Evolutionary conservation across 2,329 filamentous ascomycete genomes (phyloP).

Genomic region (Penicillium sp.): DNA sequence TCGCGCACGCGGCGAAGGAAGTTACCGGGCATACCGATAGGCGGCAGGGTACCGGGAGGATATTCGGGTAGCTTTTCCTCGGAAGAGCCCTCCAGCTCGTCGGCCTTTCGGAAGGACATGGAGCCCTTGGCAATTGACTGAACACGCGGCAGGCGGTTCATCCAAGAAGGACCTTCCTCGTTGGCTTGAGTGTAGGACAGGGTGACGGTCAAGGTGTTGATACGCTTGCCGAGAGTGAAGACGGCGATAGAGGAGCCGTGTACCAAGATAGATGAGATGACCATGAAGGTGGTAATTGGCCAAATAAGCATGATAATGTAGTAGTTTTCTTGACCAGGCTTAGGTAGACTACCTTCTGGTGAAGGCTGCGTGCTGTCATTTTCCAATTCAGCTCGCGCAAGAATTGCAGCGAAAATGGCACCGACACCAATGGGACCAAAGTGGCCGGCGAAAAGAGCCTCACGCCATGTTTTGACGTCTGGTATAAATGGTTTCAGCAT

Average conservation of each 20-base stretch:
- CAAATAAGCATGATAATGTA: slow-evolving; percentile 82
- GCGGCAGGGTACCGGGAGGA: slow-evolving; percentile 69
- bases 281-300: slow-evolving; percentile 92
- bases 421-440: slow-evolving; percentile 97
- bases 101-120: slow-evolving; percentile 70
- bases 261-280: slow-evolving; percentile 89
- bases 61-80: slow-evolving; percentile 58
- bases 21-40: slow-evolving; percentile 68
- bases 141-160: slow-evolving; percentile 81
- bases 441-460: slow-evolving; percentile 93
- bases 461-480: slow-evolving; percentile 96
- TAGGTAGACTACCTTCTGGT: slow-evolving; percentile 55
- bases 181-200: slow-evolving; percentile 92
- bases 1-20: slow-evolving; percentile 77
- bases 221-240: slow-evolving; percentile 94
- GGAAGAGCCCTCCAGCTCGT: slow-evolving; percentile 62
- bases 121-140: slow-evolving; percentile 79
- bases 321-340: slow-evolving; percentile 58
- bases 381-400: slow-evolving; percentile 89
- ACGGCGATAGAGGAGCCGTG: slow-evolving; percentile 98
- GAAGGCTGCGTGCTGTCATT: slow-evolving; percentile 72
- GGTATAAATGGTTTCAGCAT: slow-evolving; percentile 87
- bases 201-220: slow-evolving; percentile 92
- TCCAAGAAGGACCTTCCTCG: slow-evolving; percentile 88
- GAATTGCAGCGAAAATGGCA: slow-evolving; percentile 90